These are phyloP conservation scores for Paecilomyces formosus DNA, from an alignment of 2,329 filamentous ascomycete species.

Conservation along the genomic window DNA sequence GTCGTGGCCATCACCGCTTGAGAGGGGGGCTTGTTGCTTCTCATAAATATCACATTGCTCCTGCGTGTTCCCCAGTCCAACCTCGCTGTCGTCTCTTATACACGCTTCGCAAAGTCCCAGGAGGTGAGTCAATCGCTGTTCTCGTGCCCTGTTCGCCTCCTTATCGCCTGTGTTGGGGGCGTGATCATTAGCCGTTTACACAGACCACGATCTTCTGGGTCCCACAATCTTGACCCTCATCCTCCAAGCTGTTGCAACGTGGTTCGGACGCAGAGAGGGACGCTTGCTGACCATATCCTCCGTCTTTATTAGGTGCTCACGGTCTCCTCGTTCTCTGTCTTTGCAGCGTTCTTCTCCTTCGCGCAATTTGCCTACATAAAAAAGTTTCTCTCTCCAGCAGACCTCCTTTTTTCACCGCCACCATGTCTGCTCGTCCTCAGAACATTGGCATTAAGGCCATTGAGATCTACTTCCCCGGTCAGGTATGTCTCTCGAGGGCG, in stretches of 20 bases:
- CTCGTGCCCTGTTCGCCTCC: background rate
- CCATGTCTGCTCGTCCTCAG: conserved; percentile 69
- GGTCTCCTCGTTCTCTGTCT: background rate
- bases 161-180: background rate
- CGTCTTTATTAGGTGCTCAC: background rate
- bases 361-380: background rate
- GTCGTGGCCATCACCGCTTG: background rate
- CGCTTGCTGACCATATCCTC: background rate
- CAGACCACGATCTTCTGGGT: background rate
- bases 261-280: background rate
- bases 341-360: background rate
- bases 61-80: background rate
- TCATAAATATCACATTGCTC: background rate
- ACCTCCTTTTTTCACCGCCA: conserved; percentile 15
- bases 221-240: background rate
- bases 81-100: background rate
- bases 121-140: background rate
- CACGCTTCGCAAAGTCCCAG: background rate
- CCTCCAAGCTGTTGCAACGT: background rate
- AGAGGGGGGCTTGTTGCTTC: background rate
- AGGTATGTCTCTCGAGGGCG: conserved; percentile 51
- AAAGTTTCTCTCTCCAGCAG: background rate
- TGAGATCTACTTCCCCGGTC: conserved; percentile 79
- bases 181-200: background rate
- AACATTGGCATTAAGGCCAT: conserved; percentile 93